Conservation (phyloP, 192 early-diverging fungal species). For the Rhizophagus prolifer region DNA sequence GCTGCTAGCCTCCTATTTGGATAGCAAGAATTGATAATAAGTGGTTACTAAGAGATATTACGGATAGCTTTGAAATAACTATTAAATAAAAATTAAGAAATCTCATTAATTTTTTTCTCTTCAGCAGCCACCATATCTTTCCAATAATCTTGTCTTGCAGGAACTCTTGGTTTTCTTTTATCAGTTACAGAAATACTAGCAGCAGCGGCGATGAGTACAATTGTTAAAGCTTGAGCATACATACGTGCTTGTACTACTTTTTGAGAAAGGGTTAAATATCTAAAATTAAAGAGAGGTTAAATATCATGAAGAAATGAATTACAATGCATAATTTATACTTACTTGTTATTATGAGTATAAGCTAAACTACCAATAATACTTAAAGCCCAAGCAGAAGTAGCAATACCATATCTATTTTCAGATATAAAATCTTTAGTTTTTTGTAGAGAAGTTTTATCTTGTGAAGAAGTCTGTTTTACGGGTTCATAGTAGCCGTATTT, state of each 20-base stretch:
- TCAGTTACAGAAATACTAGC: constrained; percentile 50
- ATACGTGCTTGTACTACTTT: constrained; percentile 71
- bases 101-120: constrained; percentile 14
- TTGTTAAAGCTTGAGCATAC: constrained; percentile 67
- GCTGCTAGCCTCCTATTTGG: constrained; percentile 87
- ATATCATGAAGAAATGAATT: not conserved
- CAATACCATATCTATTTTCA: constrained; percentile 26
- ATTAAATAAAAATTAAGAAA: not conserved
- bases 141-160: constrained; percentile 3
- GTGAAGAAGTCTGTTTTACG: not conserved
- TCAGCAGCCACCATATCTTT: constrained; percentile 21
- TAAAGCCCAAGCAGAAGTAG: constrained; percentile 44
- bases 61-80: not conserved
- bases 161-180: not conserved
- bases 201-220: constrained; percentile 60
- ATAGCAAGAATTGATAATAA: constrained; percentile 27
- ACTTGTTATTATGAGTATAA: constrained; percentile 39
- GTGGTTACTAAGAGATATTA: too few relatives aligned
- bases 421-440: not conserved
- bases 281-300: not conserved
- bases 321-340: not conserved
- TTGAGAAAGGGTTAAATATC: constrained; percentile 56
- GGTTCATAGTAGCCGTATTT: constrained; percentile 33
- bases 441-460: not conserved
- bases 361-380: constrained; percentile 42